Percentiles rank a stretch among this genome's conserved stretches.
Evolutionary conservation across 306 rosid genomes (phyloP).

Genomic region (Lathyrus sativus): DNA sequence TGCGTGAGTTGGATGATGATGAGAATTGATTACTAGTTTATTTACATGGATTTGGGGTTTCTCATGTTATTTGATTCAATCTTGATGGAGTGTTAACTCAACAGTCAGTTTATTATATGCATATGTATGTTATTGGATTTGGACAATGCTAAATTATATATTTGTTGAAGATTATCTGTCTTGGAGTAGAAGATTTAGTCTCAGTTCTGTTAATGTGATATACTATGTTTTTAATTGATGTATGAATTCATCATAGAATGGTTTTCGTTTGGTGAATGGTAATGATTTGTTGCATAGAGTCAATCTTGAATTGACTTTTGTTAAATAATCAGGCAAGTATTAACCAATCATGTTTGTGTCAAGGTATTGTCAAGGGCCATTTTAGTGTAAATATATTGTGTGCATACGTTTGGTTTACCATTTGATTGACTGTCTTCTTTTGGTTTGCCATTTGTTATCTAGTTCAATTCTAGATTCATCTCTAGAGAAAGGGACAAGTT

Average conservation of each 20-base stretch:
- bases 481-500: too few relatives aligned
- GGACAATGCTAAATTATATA: slow-evolving; percentile 32
- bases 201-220: slow-evolving; percentile 25
- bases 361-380: neutral
- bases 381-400: neutral
- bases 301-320: neutral
- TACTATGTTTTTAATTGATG: slow-evolving; percentile 20
- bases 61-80: slow-evolving; percentile 32
- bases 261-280: neutral
- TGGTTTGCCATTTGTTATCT: too few relatives aligned
- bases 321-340: neutral
- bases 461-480: too few relatives aligned
- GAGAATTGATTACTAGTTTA: slow-evolving; percentile 43
- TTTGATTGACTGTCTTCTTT: too few relatives aligned
- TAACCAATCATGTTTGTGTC: neutral
- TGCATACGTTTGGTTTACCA: neutral
- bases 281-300: neutral
- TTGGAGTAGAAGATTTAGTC: slow-evolving; percentile 11
- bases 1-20: slow-evolving; percentile 65
- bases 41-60: slow-evolving; percentile 29
- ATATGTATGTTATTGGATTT: slow-evolving; percentile 41
- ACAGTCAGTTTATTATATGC: slow-evolving; percentile 42
- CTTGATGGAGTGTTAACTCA: slow-evolving; percentile 51
- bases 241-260: neutral
- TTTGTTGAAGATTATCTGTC: slow-evolving; percentile 19